Evolutionary conservation across 306 rosid genomes (phyloP), one percentile per base, ranked within the genome.

Genomic region (Cicer cuneatum): DNA sequence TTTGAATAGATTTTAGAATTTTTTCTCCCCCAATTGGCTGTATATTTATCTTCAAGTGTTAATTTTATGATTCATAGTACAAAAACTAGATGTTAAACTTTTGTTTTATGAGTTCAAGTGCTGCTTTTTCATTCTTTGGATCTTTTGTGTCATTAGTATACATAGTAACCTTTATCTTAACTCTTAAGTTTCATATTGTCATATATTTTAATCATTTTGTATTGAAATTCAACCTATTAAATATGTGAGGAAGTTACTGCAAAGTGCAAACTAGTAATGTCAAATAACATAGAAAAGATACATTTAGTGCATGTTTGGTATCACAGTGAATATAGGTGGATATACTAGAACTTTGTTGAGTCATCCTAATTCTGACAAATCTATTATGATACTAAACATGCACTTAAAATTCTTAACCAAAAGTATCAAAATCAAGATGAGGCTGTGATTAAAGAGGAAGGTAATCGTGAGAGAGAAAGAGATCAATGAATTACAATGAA

Each of bases 1-100:
- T 81, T 85, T 81, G 83, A 87, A 78, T 83, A 85, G 82, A 85
- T 81, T 75, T 12, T 72, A 57, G 87, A 72, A 85, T 53, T 74
- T 66, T 84, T 71, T 82, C 51, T 24, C 8, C 49, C 52, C 43
- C 66, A 38, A 73, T 84, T 76, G 86, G 88, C 80, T 90, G 93
- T 88, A 92, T 78, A 87, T 88, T 87, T 85, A 78, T 76, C 87
- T 65, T 82, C 75, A 71, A 77, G 72, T 81, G 86, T 87, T 82
- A 69, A 76, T 84, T 86, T 86, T 42, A 75, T 66, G 81, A 69
- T 82, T 68, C 74, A 81, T 83, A 56, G 43, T 77, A 45, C 77
- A 69, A 19, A 72, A 72, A 12, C 29, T 15, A 54, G 40, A 18
- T 33, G 13, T 45, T 42, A 41, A 39, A 65, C 19, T 42, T 67